These are phyloP conservation scores for Solanum okadae DNA, from an alignment of 257 asterid species.

Conservation along the genomic window DNA sequence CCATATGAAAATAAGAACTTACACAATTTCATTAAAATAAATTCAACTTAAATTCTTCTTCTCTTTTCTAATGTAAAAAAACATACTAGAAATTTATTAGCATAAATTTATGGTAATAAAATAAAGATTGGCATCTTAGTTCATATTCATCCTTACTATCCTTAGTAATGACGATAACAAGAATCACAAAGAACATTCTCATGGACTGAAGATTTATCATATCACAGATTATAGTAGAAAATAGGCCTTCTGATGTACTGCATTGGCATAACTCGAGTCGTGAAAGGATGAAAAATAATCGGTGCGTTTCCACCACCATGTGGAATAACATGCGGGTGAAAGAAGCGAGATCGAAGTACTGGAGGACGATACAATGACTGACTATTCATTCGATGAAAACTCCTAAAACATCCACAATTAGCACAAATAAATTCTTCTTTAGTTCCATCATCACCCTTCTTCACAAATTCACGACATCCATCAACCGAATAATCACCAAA, in stretches of 20 bases:
- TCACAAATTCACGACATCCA: not conserved
- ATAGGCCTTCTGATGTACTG: not conserved
- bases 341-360: not conserved
- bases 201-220: not conserved
- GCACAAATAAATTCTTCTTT: not conserved
- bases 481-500: not conserved
- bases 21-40: not conserved
- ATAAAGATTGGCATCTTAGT: not conserved
- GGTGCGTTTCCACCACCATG: not conserved
- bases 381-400: not conserved
- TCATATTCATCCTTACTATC: not conserved
- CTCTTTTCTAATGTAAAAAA: not conserved
- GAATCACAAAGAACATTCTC: not conserved
- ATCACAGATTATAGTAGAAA: not conserved
- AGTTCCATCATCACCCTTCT: not conserved
- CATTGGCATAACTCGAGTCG: not conserved
- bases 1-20: not conserved
- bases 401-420: not conserved
- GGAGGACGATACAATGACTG: not conserved
- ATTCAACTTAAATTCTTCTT: not conserved
- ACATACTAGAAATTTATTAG: not conserved
- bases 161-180: not conserved
- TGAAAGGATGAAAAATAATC: not conserved
- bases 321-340: not conserved
- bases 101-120: not conserved